Evolutionary conservation across 2,329 filamentous ascomycete genomes (phyloP).

Genomic region (Trichoderma harzianum): DNA sequence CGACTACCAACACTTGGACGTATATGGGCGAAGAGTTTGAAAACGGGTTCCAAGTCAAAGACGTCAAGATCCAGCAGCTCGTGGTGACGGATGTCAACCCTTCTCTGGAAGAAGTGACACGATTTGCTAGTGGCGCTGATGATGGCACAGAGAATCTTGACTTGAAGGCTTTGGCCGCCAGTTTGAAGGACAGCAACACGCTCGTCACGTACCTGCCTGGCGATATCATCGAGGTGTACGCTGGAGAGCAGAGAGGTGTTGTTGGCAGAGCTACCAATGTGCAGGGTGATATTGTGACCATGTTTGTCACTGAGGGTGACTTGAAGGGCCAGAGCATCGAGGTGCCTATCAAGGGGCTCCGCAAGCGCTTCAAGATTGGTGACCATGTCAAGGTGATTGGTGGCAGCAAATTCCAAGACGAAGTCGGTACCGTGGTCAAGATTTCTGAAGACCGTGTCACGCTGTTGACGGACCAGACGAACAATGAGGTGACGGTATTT

Average conservation of each 20-base stretch:
- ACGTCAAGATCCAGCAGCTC: conserved; percentile 84
- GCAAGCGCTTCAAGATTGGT: conserved; percentile 88
- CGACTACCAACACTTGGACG: conserved; percentile 74
- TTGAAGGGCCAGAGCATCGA: conserved; percentile 82
- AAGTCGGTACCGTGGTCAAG: conserved; percentile 95
- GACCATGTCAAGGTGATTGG: conserved; percentile 99
- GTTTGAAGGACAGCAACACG: conserved; percentile 77
- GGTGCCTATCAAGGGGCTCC: conserved; percentile 84
- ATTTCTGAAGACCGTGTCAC: conserved; percentile 92
- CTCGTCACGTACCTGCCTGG: conserved; percentile 85
- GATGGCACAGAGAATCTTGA: conserved; percentile 94
- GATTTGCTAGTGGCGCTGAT: conserved; percentile 81
- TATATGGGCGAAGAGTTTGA: conserved; percentile 89
- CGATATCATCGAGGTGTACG: conserved; percentile 94
- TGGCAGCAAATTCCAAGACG: conserved; percentile 88
- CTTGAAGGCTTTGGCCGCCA: conserved; percentile 83
- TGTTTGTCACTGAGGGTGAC: conserved; percentile 79
- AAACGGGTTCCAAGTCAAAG: conserved; percentile 90
- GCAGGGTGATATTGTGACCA: conserved; percentile 85
- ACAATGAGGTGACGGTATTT: conserved; percentile 93
- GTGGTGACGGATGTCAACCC: conserved; percentile 89
- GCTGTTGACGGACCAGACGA: conserved; percentile 85
- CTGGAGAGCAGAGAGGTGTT: conserved; percentile 91
- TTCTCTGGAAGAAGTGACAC: conserved; percentile 90
- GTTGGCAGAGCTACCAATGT: conserved; percentile 82